Conservation (phyloP, 345 rosid species). For the Geranium brycei region DNA sequence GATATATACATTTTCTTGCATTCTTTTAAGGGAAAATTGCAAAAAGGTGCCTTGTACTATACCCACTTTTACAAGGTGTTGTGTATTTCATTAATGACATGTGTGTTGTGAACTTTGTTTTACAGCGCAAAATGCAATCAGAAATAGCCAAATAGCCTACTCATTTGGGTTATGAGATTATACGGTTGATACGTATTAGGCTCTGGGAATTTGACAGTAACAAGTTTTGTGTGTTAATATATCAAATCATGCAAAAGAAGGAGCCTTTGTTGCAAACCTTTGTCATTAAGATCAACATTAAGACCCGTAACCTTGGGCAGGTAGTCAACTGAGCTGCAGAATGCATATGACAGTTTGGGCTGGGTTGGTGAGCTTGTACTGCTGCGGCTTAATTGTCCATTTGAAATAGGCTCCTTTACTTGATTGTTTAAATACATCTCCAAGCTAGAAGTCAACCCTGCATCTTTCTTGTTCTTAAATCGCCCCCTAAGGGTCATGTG, state of each 20-base stretch:
- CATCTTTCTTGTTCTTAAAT: conserved; percentile 43
- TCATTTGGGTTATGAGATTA: background rate
- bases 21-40: no score
- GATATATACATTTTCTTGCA: no score
- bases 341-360: conserved; percentile 23
- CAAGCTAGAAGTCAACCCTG: conserved; percentile 33
- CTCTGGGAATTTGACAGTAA: background rate
- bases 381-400: conserved; percentile 34
- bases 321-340: conserved; percentile 26
- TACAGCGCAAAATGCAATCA: background rate
- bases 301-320: conserved; percentile 26
- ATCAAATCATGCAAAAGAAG: background rate
- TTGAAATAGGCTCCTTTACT: conserved; percentile 26
- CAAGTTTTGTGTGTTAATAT: no score
- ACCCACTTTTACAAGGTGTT: no score
- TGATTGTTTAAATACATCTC: conserved; percentile 49
- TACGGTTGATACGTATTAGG: background rate
- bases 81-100: no score
- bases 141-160: background rate
- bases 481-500: conserved; percentile 31
- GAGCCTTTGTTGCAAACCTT: conserved; percentile 23
- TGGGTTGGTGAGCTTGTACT: conserved; percentile 28
- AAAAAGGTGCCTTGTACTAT: no score
- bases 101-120: no score
- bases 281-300: conserved; percentile 47